Evolutionary conservation across 148 eudicot genomes (phyloP).

Genomic region (Mesembryanthemum crystallinum): DNA sequence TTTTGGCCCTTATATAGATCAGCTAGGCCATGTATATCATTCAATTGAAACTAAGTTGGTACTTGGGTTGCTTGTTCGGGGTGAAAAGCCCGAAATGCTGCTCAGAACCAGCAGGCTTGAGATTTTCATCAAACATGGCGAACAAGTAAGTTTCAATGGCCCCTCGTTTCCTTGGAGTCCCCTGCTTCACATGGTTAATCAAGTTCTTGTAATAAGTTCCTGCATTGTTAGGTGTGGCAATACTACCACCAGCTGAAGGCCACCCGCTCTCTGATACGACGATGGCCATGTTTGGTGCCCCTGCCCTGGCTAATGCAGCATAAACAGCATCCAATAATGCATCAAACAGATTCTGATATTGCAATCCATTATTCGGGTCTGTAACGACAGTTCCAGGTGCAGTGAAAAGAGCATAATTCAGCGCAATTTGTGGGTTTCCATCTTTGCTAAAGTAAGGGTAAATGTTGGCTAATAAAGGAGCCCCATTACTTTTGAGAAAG

Average conservation of each 20-base stretch:
- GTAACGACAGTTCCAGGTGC: slow-evolving; percentile 29
- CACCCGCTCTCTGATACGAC: slow-evolving; percentile 51
- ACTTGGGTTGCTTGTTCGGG: slow-evolving; percentile 36
- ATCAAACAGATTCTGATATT: slow-evolving; percentile 47
- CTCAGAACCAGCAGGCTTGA: slow-evolving; percentile 31
- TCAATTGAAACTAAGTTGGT: slow-evolving; percentile 26
- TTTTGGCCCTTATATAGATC: not conserved
- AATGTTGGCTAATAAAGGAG: slow-evolving; percentile 41
- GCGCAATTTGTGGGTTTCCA: slow-evolving; percentile 11
- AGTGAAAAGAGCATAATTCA: slow-evolving; percentile 48
- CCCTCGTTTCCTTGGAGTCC: slow-evolving; percentile 36
- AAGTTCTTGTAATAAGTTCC: slow-evolving; percentile 36
- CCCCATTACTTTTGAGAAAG: slow-evolving; percentile 28
- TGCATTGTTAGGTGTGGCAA: slow-evolving; percentile 32
- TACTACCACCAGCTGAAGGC: slow-evolving; percentile 27
- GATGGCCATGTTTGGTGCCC: slow-evolving; percentile 29
- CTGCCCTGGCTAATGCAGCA: slow-evolving; percentile 39
- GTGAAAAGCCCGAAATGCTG: slow-evolving; percentile 39
- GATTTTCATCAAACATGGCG: slow-evolving; percentile 48
- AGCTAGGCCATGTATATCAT: not conserved
- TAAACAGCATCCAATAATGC: slow-evolving; percentile 44
- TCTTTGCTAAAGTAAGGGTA: slow-evolving; percentile 46
- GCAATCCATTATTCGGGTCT: slow-evolving; percentile 28
- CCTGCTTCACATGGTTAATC: slow-evolving; percentile 37
- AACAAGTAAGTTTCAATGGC: slow-evolving; percentile 38